Conservation (phyloP, 768 basidiomycete genomes). For the Termitomyces heimii region DNA sequence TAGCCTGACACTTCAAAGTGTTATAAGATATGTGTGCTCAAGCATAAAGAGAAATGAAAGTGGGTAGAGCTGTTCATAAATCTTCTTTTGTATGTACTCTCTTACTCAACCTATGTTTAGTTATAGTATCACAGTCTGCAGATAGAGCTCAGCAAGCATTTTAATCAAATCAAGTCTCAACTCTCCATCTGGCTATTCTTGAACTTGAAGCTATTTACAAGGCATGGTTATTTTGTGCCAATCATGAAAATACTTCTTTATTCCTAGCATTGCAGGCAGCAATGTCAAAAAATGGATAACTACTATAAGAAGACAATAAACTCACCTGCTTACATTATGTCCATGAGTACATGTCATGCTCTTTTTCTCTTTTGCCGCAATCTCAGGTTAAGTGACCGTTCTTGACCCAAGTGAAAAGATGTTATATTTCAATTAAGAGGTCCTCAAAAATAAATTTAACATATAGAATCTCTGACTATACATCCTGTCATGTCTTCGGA, state of each 20-base stretch:
- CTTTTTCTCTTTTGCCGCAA: too few species aligned
- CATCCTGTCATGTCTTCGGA: too few species aligned
- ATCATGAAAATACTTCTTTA: neutral
- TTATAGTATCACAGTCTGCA: neutral
- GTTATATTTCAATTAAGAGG: too few species aligned
- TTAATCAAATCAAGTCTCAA: neutral
- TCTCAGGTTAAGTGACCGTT: too few species aligned
- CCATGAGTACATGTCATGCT: neutral
- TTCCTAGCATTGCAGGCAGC: conserved; percentile 18
- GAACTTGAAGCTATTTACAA: neutral
- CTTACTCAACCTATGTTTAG: neutral
- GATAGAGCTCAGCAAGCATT: neutral
- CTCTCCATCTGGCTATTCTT: conserved; percentile 4
- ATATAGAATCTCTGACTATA: too few species aligned
- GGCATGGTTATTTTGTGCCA: neutral
- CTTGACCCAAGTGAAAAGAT: too few species aligned
- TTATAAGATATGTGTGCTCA: neutral
- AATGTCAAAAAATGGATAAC: conserved; percentile 22
- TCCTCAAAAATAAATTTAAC: too few species aligned
- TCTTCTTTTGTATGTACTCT: neutral
- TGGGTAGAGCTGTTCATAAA: neutral
- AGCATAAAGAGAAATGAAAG: neutral
- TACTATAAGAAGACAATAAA: conserved; percentile 24
- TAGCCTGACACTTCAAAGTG: neutral
- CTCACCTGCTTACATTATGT: neutral